Conservation (phyloP, 2,329 filamentous ascomycete species). For the Diplodia corticola region DNA sequence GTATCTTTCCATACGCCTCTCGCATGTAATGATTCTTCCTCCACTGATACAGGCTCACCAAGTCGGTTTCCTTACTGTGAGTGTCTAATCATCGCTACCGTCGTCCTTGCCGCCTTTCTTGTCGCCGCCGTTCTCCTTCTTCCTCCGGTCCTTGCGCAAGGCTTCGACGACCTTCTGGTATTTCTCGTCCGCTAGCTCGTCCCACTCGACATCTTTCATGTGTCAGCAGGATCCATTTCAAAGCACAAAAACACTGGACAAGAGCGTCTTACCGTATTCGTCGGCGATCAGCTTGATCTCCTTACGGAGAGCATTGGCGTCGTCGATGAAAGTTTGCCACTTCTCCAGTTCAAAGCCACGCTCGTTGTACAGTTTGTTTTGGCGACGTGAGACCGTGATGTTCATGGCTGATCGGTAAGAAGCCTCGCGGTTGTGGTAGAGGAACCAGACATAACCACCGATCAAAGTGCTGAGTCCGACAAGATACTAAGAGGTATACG, state of each 20-base stretch:
- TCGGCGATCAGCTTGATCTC: slow-evolving; percentile 80
- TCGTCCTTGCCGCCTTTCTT: slow-evolving; percentile 20
- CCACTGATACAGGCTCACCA: neutral
- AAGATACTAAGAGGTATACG: slow-evolving; percentile 57
- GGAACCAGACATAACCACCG: slow-evolving; percentile 88
- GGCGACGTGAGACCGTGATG: slow-evolving; percentile 76
- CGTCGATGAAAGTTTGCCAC: slow-evolving; percentile 79
- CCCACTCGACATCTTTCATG: slow-evolving; percentile 74
- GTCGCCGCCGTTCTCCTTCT: slow-evolving; percentile 32
- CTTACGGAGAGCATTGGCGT: slow-evolving; percentile 72
- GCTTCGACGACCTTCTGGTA: slow-evolving; percentile 60
- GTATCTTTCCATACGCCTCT: neutral
- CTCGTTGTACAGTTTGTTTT: slow-evolving; percentile 72
- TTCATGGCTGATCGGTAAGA: slow-evolving; percentile 85
- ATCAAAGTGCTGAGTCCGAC: slow-evolving; percentile 84
- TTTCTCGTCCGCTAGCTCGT: slow-evolving; percentile 72
- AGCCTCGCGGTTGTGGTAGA: slow-evolving; percentile 88
- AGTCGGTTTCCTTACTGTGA: neutral
- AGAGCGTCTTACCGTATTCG: slow-evolving; percentile 60
- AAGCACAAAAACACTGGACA: neutral
- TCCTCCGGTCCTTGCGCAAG: slow-evolving; percentile 50
- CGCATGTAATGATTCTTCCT: neutral
- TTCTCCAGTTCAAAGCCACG: slow-evolving; percentile 72
- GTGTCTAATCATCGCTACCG: neutral
- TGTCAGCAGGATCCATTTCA: neutral